A percentile compares a stretch with the other conserved stretches of the same genome.
These are phyloP conservation scores for Rutstroemia sp. DNA, from an alignment of 2,329 filamentous ascomycete genomes.

Conservation along the genomic window DNA sequence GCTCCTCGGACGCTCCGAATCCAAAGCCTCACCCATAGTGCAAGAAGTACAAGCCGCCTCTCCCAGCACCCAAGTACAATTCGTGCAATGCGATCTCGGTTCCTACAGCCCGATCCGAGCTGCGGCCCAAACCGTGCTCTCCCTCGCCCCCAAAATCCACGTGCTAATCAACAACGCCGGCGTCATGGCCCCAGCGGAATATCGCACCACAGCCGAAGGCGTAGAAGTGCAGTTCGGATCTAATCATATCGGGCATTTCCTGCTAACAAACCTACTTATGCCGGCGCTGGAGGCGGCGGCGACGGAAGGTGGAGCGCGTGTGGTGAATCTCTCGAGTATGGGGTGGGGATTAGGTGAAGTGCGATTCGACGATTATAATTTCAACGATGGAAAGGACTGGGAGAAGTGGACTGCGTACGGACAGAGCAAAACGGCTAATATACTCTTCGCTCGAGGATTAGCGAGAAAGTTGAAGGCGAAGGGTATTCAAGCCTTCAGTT, in stretches of 20 bases:
- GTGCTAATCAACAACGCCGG: constrained; percentile 30
- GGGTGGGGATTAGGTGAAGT: constrained; percentile 6
- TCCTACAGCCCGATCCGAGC: constrained; percentile 34
- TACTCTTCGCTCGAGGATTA: constrained; percentile 29
- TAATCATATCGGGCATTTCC: constrained; percentile 47
- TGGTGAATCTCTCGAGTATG: neutral
- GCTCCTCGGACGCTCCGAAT: constrained; percentile 8
- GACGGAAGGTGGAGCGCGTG: constrained; percentile 2
- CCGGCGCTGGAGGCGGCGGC: constrained; percentile 32
- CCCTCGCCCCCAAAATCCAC: constrained; percentile 31
- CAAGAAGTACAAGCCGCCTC: constrained; percentile 6
- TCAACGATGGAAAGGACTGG: constrained; percentile 24
- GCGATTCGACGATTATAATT: constrained; percentile 11
- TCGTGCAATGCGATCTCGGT: constrained; percentile 28
- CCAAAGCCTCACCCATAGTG: neutral
- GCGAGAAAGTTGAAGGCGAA: constrained; percentile 22
- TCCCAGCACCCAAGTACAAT: constrained; percentile 5
- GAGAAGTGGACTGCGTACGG: constrained; percentile 31
- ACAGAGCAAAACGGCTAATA: constrained; percentile 32
- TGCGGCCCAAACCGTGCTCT: constrained; percentile 32
- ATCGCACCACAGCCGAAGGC: constrained; percentile 33
- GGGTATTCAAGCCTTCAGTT: constrained; percentile 25
- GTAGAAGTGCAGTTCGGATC: constrained; percentile 44
- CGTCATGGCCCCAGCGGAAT: constrained; percentile 15
- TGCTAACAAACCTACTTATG: constrained; percentile 43